Base-by-base conservation (phyloP, 768 basidiomycete species). In the Psilocybe subaeruginosa region DNA sequence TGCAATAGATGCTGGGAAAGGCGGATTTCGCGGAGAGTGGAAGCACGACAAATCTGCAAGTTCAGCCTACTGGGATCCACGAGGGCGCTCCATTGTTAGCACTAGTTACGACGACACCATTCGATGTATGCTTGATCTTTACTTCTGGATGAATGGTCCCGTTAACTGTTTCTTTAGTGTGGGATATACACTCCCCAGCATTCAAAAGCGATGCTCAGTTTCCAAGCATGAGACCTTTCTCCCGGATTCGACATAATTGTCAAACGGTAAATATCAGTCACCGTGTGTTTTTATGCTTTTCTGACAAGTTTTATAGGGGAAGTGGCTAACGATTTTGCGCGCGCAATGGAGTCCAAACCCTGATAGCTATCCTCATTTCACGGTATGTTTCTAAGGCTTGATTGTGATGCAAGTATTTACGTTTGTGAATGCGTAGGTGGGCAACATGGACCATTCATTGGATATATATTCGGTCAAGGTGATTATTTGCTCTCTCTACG, bases 31-130 rank as follows among this genome's bases (percentile, higher is more conserved):
- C 4, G 89, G 79, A 2, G 85, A 89, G 66, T 89, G 83, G 80
- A 72, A 71, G 12, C 93, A 95, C 68, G 82, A 84, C 59, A 91
- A 91, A 70, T 90, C 90, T 14, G 90, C 86, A 48, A 93, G 88
- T 63, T 87, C 93, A 14, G 93, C 90, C 0, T 93, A 89, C 66
- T 95, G 93, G 93, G 92, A 94, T 72, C 85, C 92, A 2, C 79
- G 88, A 59, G 93, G 93, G 3, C 83, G 90, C 29, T 80, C 84
- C 54, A 87, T 95, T 61, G 87, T 94, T 51, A 93, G 91, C 72
- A 95, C 93, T 4, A 88, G 88, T 70, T 95, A 95, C 65, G 93
- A 95, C 64, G 88, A 95, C 74, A 83, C 81, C 2, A 64, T 95
- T 37, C 80, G 91, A 67, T 66, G 93, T 93, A 68, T 66, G 88